Conservation (phyloP, 2,329 filamentous ascomycete species). For the Alternaria conjuncta region DNA sequence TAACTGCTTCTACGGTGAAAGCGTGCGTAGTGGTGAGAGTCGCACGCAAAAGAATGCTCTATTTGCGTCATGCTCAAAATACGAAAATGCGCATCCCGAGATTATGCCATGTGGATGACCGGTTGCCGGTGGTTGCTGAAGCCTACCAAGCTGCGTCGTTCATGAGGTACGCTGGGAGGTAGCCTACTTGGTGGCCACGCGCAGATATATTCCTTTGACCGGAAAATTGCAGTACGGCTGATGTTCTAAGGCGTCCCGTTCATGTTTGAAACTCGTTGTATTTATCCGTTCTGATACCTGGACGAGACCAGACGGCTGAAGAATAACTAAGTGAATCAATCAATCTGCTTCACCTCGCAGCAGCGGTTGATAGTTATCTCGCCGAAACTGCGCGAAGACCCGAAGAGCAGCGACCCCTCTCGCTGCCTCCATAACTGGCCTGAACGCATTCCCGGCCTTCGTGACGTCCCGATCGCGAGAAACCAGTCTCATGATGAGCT, state of each 20-base stretch:
- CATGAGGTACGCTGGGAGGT: background rate
- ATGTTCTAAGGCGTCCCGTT: background rate
- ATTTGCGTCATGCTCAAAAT: background rate
- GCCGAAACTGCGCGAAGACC: background rate
- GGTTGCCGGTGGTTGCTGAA: background rate
- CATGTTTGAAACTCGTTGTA: background rate
- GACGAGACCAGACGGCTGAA: background rate
- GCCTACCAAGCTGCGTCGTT: background rate
- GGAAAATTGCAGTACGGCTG: background rate
- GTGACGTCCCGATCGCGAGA: background rate
- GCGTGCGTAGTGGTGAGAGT: background rate
- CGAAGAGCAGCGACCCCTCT: background rate
- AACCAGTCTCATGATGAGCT: background rate
- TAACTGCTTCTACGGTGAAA: background rate
- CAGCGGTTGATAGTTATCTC: background rate
- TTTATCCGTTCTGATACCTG: constrained; percentile 2
- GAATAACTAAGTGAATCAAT: background rate
- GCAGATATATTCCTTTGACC: background rate
- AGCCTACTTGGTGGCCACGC: background rate
- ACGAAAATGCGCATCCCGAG: background rate
- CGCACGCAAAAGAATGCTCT: background rate
- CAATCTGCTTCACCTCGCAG: background rate
- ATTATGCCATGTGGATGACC: background rate
- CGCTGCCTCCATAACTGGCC: background rate
- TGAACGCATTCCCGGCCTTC: background rate